phyloP scores from a whole-genome alignment of 352 stramenopile genomes.

The Blastocystis sp. region DNA sequence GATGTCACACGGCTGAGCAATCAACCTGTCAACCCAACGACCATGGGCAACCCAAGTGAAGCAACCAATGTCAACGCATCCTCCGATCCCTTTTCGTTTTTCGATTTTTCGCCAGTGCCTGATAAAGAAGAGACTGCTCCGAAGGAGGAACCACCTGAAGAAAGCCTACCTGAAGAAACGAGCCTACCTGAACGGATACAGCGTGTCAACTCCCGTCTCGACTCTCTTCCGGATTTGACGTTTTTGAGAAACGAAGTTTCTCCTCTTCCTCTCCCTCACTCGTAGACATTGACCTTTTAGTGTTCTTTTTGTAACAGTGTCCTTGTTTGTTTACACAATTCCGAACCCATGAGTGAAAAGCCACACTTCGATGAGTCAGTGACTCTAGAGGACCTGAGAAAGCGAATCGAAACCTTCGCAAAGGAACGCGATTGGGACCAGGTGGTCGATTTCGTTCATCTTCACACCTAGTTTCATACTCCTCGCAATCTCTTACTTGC shows the following conservation, averaged over 20 bases:
- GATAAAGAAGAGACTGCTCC: background rate
- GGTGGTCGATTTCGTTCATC: background rate
- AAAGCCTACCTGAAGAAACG: background rate
- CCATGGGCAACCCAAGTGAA: too few relatives aligned
- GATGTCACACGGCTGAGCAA: too few relatives aligned
- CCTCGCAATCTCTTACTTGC: constrained; percentile 83
- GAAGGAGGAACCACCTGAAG: background rate
- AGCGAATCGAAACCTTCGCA: constrained; percentile 62
- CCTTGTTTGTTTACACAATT: constrained; percentile 23
- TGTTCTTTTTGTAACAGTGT: background rate
- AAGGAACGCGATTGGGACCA: constrained; percentile 66
- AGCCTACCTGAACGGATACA: background rate
- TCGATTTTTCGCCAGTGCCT: background rate
- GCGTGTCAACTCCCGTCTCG: background rate
- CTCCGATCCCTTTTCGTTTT: background rate
- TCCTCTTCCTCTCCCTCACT: background rate
- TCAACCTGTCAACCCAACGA: too few relatives aligned
- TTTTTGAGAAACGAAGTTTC: constrained; percentile 7
- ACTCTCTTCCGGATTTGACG: background rate
- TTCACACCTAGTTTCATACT: constrained; percentile 65
- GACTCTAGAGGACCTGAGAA: constrained; percentile 59
- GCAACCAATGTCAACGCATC: too few relatives aligned
- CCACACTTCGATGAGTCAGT: background rate
- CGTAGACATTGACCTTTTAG: background rate
- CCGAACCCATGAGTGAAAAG: constrained; percentile 16